Evolutionary conservation across 495 filamentous ascomycete species (phyloP), one percentile per base, ranked within the genome.

Genomic region (Recurvomyces mirabilis): DNA sequence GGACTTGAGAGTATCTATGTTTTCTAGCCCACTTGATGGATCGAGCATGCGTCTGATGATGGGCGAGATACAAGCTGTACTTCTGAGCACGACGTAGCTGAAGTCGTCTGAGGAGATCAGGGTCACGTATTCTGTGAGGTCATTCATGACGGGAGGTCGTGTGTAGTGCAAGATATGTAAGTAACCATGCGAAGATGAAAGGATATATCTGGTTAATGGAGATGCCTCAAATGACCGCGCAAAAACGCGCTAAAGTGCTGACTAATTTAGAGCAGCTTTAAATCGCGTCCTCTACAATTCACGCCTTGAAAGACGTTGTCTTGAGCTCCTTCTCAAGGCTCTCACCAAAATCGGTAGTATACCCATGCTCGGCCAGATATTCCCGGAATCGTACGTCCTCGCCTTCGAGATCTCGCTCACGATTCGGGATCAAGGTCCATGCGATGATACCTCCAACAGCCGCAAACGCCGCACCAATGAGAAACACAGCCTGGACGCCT

Each of bases 1-100:
- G 14, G 19, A n/a, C 34, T n/a, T 30, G 26, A 20, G 19, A 20
- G 2, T 11, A 9, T 40, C 21, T 4, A 4, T 15, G 13, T 40
- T 26, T n/a, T 24, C n/a, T n/a, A 32, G 62, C 77, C 47, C 60
- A 86, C 84, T 86, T 41, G 68, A 66, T 4, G 82, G 78, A 52
- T 93, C 81, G 32, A 98, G 62, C 87, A 94, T 94, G 53, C 78
- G 72, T 47, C 74, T 78, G 54, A 98, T 84, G 15, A 79, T 80
- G 15, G 79, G 79, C 15, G 84, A 85, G 38, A 84, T 62, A 49
- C 74, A 74, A 33, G 86, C 78, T 0, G 83, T 78, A 35, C 82
- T 84, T 34, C 87, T 79, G 5, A 79, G 78, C 26, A 95, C 65
- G 36, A 93, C 74, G 59, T 88, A 96, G 59, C 94, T 85, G 61